Evolutionary conservation across 1,284 basidiomycete species (phyloP).

Genomic region (Trametes pubescens): DNA sequence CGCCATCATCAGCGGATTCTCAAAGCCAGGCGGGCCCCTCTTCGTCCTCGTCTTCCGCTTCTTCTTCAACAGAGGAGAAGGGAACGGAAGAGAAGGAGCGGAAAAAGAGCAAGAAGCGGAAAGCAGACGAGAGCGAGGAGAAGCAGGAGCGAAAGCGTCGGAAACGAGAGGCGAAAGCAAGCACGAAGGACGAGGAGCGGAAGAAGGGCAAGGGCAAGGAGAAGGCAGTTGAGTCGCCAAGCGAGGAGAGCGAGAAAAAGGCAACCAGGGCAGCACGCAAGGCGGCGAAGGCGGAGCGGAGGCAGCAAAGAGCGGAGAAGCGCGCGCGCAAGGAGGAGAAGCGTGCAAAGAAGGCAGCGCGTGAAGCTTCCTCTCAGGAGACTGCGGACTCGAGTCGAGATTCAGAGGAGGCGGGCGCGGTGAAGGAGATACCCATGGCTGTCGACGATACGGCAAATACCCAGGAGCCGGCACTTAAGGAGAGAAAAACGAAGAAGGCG

Average conservation of each 20-base stretch:
- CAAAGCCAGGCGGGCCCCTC: conserved; percentile 5
- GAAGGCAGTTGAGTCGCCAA: background rate
- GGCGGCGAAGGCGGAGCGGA: conserved; percentile 37
- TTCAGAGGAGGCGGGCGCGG: background rate
- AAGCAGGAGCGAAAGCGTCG: conserved; percentile 28
- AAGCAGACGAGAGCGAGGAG: conserved; percentile 26
- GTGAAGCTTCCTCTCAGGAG: conserved; percentile 8
- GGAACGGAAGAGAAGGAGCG: conserved; percentile 31
- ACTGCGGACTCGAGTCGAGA: background rate
- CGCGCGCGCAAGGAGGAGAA: conserved; percentile 37
- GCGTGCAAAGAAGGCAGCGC: conserved; percentile 24
- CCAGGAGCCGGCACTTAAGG: conserved; percentile 1
- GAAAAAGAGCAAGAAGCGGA: conserved; percentile 31
- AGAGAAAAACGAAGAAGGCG: conserved; percentile 9
- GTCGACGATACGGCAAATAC: conserved; percentile 7
- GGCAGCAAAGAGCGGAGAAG: conserved; percentile 37
- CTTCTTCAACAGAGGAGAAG: conserved; percentile 23
- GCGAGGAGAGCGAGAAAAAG: conserved; percentile 13
- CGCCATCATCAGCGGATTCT: background rate
- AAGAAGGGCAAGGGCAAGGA: conserved; percentile 23
- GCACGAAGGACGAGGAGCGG: conserved; percentile 16
- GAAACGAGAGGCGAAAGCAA: conserved; percentile 25
- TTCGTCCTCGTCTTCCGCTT: background rate
- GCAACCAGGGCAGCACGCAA: conserved; percentile 28
- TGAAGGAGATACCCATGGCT: conserved; percentile 1